Evolutionary conservation across 2,329 filamentous ascomycete species (phyloP).

Genomic region (Nemania sp.): DNA sequence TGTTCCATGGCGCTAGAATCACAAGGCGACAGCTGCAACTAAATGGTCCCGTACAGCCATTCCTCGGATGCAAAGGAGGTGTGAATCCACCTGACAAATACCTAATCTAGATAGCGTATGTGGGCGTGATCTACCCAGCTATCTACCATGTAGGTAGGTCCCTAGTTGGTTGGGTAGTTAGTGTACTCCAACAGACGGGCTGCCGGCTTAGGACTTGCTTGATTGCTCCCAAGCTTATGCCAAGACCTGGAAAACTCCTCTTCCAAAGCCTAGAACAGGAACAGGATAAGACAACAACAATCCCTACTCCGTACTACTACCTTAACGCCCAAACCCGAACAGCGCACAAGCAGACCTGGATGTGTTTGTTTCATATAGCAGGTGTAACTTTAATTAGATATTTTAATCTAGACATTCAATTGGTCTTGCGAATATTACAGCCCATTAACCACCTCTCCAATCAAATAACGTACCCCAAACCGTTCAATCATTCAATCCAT

Average conservation of each 20-base stretch:
- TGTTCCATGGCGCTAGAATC: constrained; percentile 4
- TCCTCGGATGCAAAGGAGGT: background rate
- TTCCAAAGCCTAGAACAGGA: background rate
- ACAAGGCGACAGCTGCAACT: background rate
- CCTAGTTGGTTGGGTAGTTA: background rate
- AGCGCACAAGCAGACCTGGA: background rate
- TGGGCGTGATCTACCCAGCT: background rate
- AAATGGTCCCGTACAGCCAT: background rate
- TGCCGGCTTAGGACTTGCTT: background rate
- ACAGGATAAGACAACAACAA: background rate
- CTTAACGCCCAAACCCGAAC: background rate
- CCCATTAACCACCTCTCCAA: constrained; percentile 2
- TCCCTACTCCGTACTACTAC: too few relatives aligned
- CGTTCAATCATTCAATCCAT: background rate
- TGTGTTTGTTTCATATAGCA: background rate
- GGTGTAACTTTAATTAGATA: constrained; percentile 1
- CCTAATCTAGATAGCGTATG: background rate
- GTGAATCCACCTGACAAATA: constrained; percentile 14
- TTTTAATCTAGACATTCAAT: background rate
- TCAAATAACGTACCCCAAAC: background rate
- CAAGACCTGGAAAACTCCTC: constrained; percentile 1
- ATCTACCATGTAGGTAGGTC: background rate
- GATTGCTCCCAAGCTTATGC: constrained; percentile 2
- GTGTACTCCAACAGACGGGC: background rate
- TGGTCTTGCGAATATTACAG: constrained; percentile 11